These are phyloP conservation scores for Albugo candida DNA, from an alignment of 352 stramenopile genomes.

Conservation along the genomic window DNA sequence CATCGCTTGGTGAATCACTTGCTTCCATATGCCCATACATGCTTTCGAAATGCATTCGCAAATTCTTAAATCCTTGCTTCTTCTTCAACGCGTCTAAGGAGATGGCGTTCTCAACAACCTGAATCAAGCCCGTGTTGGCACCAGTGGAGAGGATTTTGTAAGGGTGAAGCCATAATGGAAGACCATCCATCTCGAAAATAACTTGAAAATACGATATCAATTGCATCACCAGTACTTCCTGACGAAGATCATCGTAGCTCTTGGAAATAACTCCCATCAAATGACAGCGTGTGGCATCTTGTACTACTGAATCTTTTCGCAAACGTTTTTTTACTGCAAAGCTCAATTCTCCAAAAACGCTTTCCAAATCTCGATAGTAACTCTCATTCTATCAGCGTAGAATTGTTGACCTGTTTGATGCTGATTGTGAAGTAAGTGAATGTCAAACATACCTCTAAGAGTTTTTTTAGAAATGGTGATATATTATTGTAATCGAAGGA, in stretches of 20 bases:
- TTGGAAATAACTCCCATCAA: conserved; percentile 86
- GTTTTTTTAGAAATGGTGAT: conserved; percentile 3
- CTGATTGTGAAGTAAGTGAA: neutral
- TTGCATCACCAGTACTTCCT: conserved; percentile 96
- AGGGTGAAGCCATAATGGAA: conserved; percentile 84
- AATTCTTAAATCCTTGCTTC: conserved; percentile 52
- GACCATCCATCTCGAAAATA: conserved; percentile 80
- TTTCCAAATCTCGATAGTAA: conserved; percentile 26
- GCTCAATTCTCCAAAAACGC: conserved; percentile 52
- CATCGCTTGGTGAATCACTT: conserved; percentile 21
- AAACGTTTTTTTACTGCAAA: conserved; percentile 25
- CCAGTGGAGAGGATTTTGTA: conserved; percentile 94
- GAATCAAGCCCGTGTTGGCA: conserved; percentile 88
- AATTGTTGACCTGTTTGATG: neutral
- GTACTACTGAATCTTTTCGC: conserved; percentile 13
- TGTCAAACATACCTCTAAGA: conserved; percentile 2
- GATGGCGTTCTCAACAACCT: conserved; percentile 90
- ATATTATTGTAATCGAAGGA: neutral
- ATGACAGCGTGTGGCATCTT: conserved; percentile 31
- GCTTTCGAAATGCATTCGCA: conserved; percentile 85
- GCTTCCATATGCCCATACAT: conserved; percentile 64
- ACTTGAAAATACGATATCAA: conserved; percentile 90
- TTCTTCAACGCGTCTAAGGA: conserved; percentile 96
- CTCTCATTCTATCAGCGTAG: conserved; percentile 14
- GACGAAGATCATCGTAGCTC: conserved; percentile 93